Evolutionary conservation across 768 basidiomycete species (phyloP), one percentile per base, ranked within the genome.

Genomic region (Scleroderma citrinum): DNA sequence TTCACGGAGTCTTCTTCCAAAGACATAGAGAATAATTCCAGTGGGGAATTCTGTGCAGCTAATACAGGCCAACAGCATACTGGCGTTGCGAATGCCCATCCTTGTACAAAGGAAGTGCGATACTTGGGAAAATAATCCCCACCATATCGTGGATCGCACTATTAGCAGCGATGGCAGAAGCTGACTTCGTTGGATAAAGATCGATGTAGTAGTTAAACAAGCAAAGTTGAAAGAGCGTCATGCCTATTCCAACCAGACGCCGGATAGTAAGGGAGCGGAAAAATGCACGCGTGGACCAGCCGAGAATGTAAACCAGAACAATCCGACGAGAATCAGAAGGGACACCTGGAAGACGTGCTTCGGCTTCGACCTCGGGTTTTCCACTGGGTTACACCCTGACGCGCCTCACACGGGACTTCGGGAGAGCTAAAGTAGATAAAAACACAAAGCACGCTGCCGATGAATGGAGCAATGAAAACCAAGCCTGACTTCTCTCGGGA

Each of bases 281-380:
- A 51, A 57, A 42, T 58, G 61, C 38, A 63, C 14, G 2, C 55
- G 51, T 5, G 61, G 54, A 11, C 26, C 48, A 2, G 61, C 56
- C 20, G 61, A 52, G 20, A 62, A 34, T 10, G 61, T 48, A 14
- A 60, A 60, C 61, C 61, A 60, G 39, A 63, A 59, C 61, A 63
- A 55, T 46, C 61, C 60, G 38, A 60, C 7, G 6, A 52, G 56
- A 5, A 52, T 59, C 34, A 60, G 54, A 29, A 63, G 20, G 47
- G 31, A 60, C 43, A 14, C 61, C 61, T 1, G 55, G 59, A 20
- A 60, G 54, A 21, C 48, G 61, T 16, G 44, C 53, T 43, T 63
- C 61, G 19, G 56, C 56, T 0, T 49, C 32, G 20, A 63, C 55
- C 11, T 54, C 51, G 29, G 39, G 45, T 44, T 55, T 58, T 1